These are phyloP conservation scores for Globisporangium yorkense DNA, from an alignment of 352 stramenopile genomes.

Conservation along the genomic window DNA sequence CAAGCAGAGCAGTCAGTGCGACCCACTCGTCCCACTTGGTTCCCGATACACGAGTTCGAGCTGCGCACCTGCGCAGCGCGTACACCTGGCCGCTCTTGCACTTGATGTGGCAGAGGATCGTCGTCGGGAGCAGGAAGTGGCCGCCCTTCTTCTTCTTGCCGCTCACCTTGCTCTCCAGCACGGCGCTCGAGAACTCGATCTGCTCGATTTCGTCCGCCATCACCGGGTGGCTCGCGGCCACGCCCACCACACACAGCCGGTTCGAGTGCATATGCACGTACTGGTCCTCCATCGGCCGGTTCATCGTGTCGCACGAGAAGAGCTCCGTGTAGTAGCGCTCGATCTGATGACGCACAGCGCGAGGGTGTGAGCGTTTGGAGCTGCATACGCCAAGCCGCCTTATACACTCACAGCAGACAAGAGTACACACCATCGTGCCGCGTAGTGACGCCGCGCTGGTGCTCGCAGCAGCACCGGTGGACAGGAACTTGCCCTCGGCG, in stretches of 20 bases:
- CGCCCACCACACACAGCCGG: slow-evolving; percentile 75
- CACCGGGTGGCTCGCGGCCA: slow-evolving; percentile 59
- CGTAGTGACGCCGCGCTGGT: slow-evolving; percentile 34
- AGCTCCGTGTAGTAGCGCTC: slow-evolving; percentile 86
- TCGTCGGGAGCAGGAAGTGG: slow-evolving; percentile 61
- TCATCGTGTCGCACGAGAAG: slow-evolving; percentile 77
- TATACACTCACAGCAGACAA: not conserved
- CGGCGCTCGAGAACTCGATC: slow-evolving; percentile 57
- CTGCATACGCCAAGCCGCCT: not conserved
- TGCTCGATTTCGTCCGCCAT: slow-evolving; percentile 53
- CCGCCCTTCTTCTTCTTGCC: slow-evolving; percentile 89
- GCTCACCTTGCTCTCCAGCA: slow-evolving; percentile 66
- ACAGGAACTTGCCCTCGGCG: slow-evolving; percentile 57
- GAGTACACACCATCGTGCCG: slow-evolving; percentile 55
- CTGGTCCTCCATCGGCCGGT: slow-evolving; percentile 62
- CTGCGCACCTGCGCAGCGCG: slow-evolving; percentile 40
- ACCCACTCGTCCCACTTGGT: not conserved
- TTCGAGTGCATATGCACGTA: slow-evolving; percentile 90
- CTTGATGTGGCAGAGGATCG: slow-evolving; percentile 58
- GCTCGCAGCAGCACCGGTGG: slow-evolving; percentile 12
- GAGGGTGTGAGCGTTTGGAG: not conserved
- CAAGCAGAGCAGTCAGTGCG: not conserved
- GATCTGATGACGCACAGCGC: slow-evolving; percentile 33
- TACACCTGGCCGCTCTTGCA: slow-evolving; percentile 58
- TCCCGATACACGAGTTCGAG: not conserved